Base-by-base conservation (phyloP, 768 basidiomycete species). In the Termitomyces sp. region DNA sequence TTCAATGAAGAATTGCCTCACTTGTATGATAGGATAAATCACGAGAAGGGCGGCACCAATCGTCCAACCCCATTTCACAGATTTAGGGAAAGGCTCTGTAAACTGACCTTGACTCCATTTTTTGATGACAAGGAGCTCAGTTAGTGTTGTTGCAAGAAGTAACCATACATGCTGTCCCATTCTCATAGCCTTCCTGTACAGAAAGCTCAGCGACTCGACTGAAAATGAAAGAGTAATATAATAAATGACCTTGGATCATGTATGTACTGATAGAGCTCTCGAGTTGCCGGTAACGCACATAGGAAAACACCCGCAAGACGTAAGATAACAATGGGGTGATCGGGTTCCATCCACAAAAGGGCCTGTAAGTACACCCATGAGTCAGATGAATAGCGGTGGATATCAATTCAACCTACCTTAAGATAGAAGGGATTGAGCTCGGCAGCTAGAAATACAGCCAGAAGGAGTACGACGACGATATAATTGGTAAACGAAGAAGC, bases 91-190 rank as follows among this genome's bases (percentile, higher is more conserved):
- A 23, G 89, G 84, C 62, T 75, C 80, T 17, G 74, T 68, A 65
- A 85, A 93, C 67, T 83, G 80, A 11, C 86, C 88, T 63, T 82
- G 74, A 61, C 87, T 84, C 91, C 90, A 94, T 74, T 94, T 94
- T 62, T 77, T 71, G 53, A 94, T 91, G 43, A 85, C 86, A 50
- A 94, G 75, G 37, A 91, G 68, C 68, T 94, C 91, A 14, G 92
- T 93, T 56, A 83, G 64, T 59, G 92, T 84, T n/a, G 91, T 94
- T 33, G 91, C 91, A 50, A 92, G 80, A 58, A 94, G 74, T 42
- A 94, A 74, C 91, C 91, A 93, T 35, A 86, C 85, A 66, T 94
- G 91, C 62, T 91, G 89, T 1, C 92, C 91, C 91, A 94, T 93
- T 55, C 91, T 81, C 60, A 85, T 85, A n/a, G 89, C 86, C 62